Evolutionary conservation across 805 yeast species (phyloP).

Genomic region (Candida yuanshanica): DNA sequence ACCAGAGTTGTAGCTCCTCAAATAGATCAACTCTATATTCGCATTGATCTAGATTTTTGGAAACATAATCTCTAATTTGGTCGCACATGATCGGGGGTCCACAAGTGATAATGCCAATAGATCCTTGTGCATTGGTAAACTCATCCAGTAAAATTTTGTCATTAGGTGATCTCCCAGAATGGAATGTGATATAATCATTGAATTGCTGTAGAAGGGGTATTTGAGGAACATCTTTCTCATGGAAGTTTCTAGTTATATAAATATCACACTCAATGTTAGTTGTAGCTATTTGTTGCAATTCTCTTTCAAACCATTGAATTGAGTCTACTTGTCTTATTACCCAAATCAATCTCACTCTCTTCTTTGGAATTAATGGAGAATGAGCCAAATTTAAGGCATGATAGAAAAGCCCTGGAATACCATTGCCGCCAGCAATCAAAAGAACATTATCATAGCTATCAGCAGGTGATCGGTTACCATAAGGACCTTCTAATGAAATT

Average conservation of each 20-base stretch:
- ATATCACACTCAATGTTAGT: constrained; percentile 31
- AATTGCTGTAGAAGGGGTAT: constrained; percentile 1
- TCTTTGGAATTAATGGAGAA: constrained; percentile 21
- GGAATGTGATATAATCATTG: constrained; percentile 26
- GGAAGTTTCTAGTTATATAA: constrained; percentile 34
- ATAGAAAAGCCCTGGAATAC: constrained; percentile 46
- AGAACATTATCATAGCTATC: constrained; percentile 33
- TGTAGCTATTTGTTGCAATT: constrained; percentile 27
- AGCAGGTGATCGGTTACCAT: constrained; percentile 41
- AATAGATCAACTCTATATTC: constrained; percentile 57
- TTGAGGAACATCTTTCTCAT: not conserved
- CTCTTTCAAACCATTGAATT: constrained; percentile 40
- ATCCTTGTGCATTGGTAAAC: constrained; percentile 34
- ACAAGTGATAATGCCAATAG: constrained; percentile 52
- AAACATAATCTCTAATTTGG: constrained; percentile 41
- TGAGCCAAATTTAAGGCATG: constrained; percentile 30
- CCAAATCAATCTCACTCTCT: constrained; percentile 53
- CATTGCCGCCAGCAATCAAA: constrained; percentile 47
- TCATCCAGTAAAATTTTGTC: constrained; percentile 33
- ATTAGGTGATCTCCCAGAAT: constrained; percentile 43
- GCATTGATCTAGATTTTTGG: constrained; percentile 35
- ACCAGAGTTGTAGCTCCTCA: constrained; percentile 79
- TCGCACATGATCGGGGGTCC: constrained; percentile 66
- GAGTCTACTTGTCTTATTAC: constrained; percentile 47
- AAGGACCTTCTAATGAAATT: constrained; percentile 57